Evolutionary conservation across 2,329 filamentous ascomycete genomes (phyloP).

Genomic region (Aspergillus sp.): DNA sequence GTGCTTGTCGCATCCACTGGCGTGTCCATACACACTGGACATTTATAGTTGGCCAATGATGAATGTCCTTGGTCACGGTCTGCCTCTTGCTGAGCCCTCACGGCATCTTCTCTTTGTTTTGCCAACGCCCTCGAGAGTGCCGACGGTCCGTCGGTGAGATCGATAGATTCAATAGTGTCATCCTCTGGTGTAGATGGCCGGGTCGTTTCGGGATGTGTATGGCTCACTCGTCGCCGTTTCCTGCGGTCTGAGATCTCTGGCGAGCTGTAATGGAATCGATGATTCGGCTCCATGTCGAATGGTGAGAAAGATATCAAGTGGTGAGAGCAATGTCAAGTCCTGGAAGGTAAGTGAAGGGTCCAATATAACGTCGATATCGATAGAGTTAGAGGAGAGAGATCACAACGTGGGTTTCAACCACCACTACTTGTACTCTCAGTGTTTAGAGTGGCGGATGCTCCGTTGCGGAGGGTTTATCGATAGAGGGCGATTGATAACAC

Average conservation of each 20-base stretch:
- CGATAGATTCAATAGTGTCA: slow-evolving; percentile 46
- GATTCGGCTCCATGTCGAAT: background rate
- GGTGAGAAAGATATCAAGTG: background rate
- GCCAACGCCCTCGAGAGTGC: slow-evolving; percentile 46
- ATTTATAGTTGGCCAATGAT: slow-evolving; percentile 50
- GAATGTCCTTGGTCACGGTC: slow-evolving; percentile 31
- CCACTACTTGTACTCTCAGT: background rate
- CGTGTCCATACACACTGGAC: slow-evolving; percentile 63
- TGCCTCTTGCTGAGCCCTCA: slow-evolving; percentile 42
- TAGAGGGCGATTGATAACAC: background rate
- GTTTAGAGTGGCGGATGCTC: background rate
- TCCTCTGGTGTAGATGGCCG: slow-evolving; percentile 2
- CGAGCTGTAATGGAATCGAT: background rate
- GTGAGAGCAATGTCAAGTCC: background rate
- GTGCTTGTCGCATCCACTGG: slow-evolving; percentile 60
- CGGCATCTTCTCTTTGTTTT: slow-evolving; percentile 53
- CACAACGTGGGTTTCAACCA: no score
- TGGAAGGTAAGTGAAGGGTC: background rate
- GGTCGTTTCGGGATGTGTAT: background rate
- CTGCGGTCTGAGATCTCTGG: background rate
- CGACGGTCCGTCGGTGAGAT: slow-evolving; percentile 46
- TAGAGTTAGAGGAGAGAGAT: no score
- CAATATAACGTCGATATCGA: background rate
- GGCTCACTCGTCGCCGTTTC: slow-evolving; percentile 15
- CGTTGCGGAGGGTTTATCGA: slow-evolving; percentile 5